phyloP scores from a whole-genome alignment of 2,329 filamentous ascomycete species.

The Botryotinia convoluta region DNA sequence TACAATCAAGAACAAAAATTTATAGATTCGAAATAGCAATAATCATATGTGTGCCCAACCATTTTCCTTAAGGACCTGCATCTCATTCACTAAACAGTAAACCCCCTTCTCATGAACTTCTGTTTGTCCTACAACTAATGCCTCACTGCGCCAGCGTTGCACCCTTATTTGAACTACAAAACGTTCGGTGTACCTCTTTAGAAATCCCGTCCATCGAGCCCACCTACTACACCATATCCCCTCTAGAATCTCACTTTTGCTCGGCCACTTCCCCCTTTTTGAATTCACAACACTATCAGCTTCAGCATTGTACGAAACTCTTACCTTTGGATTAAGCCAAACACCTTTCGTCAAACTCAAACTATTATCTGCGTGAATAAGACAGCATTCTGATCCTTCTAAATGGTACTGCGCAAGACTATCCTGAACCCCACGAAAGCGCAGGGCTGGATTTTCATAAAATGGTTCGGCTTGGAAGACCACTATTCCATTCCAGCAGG shows the following conservation, averaged over 20 bases:
- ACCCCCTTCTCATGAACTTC: conserved; percentile 44
- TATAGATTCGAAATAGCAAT: not conserved
- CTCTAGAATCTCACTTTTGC: conserved; percentile 44
- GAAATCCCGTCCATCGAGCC: conserved; percentile 45
- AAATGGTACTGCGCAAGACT: conserved; percentile 60
- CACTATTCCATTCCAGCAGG: conserved; percentile 58
- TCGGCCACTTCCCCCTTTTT: conserved; percentile 27
- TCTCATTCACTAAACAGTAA: conserved; percentile 58
- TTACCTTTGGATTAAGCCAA: conserved; percentile 66
- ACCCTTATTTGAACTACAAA: conserved; percentile 28
- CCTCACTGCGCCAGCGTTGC: conserved; percentile 30
- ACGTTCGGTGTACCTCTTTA: conserved; percentile 34
- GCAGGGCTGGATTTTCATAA: conserved; percentile 43
- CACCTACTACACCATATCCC: conserved; percentile 60
- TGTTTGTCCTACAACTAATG: conserved; percentile 39
- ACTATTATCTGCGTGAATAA: conserved; percentile 69
- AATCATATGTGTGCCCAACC: conserved; percentile 53
- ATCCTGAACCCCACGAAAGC: conserved; percentile 64
- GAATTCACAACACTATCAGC: conserved; percentile 43
- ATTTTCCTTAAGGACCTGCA: conserved; percentile 56
- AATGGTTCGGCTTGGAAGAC: conserved; percentile 56
- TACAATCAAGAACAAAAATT: not conserved
- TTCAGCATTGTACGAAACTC: conserved; percentile 60
- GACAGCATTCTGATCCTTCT: conserved; percentile 77
- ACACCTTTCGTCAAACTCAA: conserved; percentile 47